Base-by-base conservation (phyloP, 441 rosid genomes). In the Theobroma grandiflorum region DNA sequence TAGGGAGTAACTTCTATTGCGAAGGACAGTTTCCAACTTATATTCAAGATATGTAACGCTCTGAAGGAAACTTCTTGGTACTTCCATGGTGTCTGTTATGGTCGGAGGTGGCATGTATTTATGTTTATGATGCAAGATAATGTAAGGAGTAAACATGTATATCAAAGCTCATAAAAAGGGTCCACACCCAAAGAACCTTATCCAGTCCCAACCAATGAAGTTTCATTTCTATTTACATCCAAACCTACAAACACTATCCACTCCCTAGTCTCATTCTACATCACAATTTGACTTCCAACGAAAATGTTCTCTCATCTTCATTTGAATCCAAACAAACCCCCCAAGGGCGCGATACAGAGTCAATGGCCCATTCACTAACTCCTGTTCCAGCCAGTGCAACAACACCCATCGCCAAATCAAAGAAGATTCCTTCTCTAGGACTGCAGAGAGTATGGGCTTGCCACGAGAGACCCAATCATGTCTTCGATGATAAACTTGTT, bases 301-400 rank as follows among this genome's bases (percentile, higher is more conserved):
- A 43, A 50, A 49, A 7, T 31, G 18, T 7, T n/a, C 40, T 18
- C 80, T 9, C 66, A 26, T 5, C 16, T 69, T 40, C 33, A 37
- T 40, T n/a, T n/a, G 72, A 77, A 9, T 59, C 38, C 82, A 79
- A 65, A 50, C 67, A 59, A 16, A 5, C 8, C 78, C 43, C 67
- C 33, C 11, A 2, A 18, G n/a, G 6, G 43, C 38, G 65, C 55
- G 26, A 62, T 5, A n/a, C 10, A 61, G 31, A 18, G 52, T 12
- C 69, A 66, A 88, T 93, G 97, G 87, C 88, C 67, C 88, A 86
- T 86, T 86, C 92, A 18, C 78, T 90, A 43, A 40, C 78, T 79
- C 82, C 85, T 68, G 75, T 77, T 63, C 53, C 88, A 49, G 81
- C 87, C 37, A 53, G 84, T 66, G 74, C 75, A 33, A 18, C 77